Evolutionary conservation across 495 filamentous ascomycete genomes (phyloP).

Genomic region (Friedmanniomyces endolithicus): DNA sequence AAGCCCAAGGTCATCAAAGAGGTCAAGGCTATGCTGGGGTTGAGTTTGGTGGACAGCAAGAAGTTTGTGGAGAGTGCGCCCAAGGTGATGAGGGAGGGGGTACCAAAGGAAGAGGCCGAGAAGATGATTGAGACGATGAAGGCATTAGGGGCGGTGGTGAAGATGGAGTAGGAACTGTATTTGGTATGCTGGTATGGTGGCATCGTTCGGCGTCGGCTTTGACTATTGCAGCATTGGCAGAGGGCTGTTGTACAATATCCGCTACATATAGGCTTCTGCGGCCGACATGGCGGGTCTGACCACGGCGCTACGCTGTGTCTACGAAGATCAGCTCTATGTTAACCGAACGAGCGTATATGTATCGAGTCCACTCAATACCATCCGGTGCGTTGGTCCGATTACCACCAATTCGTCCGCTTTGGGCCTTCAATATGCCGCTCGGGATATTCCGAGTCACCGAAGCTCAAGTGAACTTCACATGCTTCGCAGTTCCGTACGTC

Average conservation of each 20-base stretch:
- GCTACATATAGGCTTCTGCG: too few relatives aligned
- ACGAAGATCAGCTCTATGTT: too few relatives aligned
- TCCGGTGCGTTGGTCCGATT: too few relatives aligned
- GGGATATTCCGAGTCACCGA: background rate
- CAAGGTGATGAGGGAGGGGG: slow-evolving; percentile 95
- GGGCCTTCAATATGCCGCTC: background rate
- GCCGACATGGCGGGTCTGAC: too few relatives aligned
- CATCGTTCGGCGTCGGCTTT: background rate
- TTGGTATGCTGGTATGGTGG: background rate
- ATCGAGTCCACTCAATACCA: too few relatives aligned
- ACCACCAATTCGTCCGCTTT: background rate
- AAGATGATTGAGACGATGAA: slow-evolving; percentile 95
- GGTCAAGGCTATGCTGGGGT: slow-evolving; percentile 86
- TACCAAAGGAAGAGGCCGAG: slow-evolving; percentile 96
- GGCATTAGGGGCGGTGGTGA: slow-evolving; percentile 73
- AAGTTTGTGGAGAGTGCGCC: slow-evolving; percentile 98
- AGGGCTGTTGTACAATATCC: background rate
- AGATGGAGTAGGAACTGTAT: slow-evolving; percentile 58
- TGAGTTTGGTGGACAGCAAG: slow-evolving; percentile 98
- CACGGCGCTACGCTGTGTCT: too few relatives aligned
- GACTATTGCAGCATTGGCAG: background rate
- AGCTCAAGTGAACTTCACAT: background rate
- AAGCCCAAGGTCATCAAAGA: slow-evolving; percentile 99
- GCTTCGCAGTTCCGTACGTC: background rate
- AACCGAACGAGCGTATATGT: too few relatives aligned